Evolutionary conservation across 306 rosid genomes (phyloP).

Genomic region (Prunus salicina): DNA sequence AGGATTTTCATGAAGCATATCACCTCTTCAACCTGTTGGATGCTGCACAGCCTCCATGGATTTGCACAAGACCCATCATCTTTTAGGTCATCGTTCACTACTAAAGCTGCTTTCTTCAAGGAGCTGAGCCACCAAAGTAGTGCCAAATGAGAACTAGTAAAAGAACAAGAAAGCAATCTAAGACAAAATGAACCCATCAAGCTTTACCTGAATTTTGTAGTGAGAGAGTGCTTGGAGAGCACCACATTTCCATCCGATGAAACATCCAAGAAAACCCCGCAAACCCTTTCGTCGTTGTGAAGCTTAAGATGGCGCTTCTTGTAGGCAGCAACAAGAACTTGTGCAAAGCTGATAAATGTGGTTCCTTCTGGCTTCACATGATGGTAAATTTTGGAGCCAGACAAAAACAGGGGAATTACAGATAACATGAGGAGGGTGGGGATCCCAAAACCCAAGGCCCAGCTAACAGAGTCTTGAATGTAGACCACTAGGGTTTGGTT

Average conservation of each 20-base stretch:
- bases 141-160: neutral
- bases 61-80: conserved; percentile 45
- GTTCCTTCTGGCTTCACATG: conserved; percentile 59
- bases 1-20: conserved; percentile 45
- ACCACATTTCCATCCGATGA: conserved; percentile 30
- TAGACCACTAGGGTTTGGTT: conserved; percentile 55
- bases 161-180: neutral
- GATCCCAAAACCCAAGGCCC: conserved; percentile 76
- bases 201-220: conserved; percentile 54
- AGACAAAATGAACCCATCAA: no score
- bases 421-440: conserved; percentile 52
- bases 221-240: conserved; percentile 48
- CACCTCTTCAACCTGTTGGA: conserved; percentile 68
- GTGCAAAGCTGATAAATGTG: conserved; percentile 41
- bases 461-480: conserved; percentile 68
- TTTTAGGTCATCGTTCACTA: conserved; percentile 45
- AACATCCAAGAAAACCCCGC: conserved; percentile 46
- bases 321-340: conserved; percentile 63
- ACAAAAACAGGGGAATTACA: conserved; percentile 49
- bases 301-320: conserved; percentile 47
- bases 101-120: conserved; percentile 54
- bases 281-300: conserved; percentile 16
- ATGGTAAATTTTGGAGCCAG: conserved; percentile 45
- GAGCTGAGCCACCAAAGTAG: conserved; percentile 19
- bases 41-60: conserved; percentile 49